Evolutionary conservation across 176 grass and related monocot genomes (phyloP), one percentile per base, ranked within the genome.

Genomic region (Oryza australiensis): DNA sequence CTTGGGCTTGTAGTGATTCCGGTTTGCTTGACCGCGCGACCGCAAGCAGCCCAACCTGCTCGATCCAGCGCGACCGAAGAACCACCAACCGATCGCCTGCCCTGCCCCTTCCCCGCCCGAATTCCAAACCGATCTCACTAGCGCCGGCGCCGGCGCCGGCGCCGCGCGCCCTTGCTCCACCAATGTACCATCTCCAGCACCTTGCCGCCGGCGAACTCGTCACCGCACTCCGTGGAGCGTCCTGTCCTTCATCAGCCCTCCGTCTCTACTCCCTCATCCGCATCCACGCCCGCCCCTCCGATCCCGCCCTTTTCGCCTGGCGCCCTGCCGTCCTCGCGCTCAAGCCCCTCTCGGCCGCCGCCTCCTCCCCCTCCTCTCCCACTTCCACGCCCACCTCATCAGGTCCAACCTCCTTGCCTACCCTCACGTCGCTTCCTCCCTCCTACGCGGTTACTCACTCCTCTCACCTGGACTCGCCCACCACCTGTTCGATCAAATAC

Each of bases 401-500:
- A 80, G 57, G 32, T 82, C 88, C 46, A 89, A 88, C 55, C 83
- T 94, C 60, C 64, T 86, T 6, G 69, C 79, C 3, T 86, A 69
- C 46, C 68, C 91, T 0, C 38, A 80, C 13, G 53, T 74, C 59
- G 84, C 86, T 38, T 82, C 83, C 27, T 88, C 76, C 3, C 87
- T 88, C 26, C 35, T 88, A 0, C 62, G 48, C 1, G 68, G 75
- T 0, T 84, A 88, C 22, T 80, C 75, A 5, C 62, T 84, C 69
- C 8, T 75, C 16, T 88, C 70, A 49, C 75, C 79, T 0, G 0
- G 59, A 5, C 7, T 2, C 30, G 83, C 91, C 75, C 79, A 30
- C 66, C 75, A 71, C 14, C 75, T 94, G 75, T 90, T 86, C 79
- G 88, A 94, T 70, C 35, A 90, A 90, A 90, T 86, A 7, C 86